Base-by-base conservation (phyloP, 73 alveolate genomes). In the Symbiodinium pilosum region DNA sequence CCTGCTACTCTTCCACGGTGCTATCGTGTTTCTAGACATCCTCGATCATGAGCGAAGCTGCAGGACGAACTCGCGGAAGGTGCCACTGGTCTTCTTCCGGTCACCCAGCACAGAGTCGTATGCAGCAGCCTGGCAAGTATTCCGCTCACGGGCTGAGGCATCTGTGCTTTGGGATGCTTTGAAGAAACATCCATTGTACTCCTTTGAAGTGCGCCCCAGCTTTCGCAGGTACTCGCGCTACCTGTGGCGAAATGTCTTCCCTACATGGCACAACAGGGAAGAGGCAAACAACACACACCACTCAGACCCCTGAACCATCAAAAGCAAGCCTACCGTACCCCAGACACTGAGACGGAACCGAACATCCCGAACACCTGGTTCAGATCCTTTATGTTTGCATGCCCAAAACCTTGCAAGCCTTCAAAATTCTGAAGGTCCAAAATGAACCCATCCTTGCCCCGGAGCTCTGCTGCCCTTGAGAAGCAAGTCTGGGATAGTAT, bases 101-200 rank as follows among this genome's bases (percentile, higher is more conserved):
- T 89, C 95, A 32, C 95, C 95, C 87, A 89, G 95, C 36, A 89
- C 95, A 24, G 95, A 89, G 40, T 89, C 95, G 73, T 89, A 89
- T 38, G 95, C 34, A 11, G 95, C 95, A 41, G 38, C 95, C 95
- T 89, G 84, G 43, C 28, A n/a, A n/a, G n/a, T n/a, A n/a, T n/a
- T n/a, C n/a, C n/a, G n/a, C n/a, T n/a, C n/a, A n/a, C n/a, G 38
- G 36, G 75, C 38, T 12, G 59, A 28, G 92, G 18, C 88, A 12
- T 7, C 64, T 16, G 24, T 47, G 16, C 64, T 16, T 16, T 8
- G 64, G 64, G 64, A 11, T 16, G 24, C 64, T 16, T 11, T 11
- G 16, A 47, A 16, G 64, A 16, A 8, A 8, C 64, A 16, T 51
- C 64, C 64, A 16, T 47, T 47, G 64, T 11, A 8, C 16, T 47